Evolutionary conservation across 495 filamentous ascomycete genomes (phyloP), one percentile per base, ranked within the genome.

Genomic region (Penicillium coffeae): DNA sequence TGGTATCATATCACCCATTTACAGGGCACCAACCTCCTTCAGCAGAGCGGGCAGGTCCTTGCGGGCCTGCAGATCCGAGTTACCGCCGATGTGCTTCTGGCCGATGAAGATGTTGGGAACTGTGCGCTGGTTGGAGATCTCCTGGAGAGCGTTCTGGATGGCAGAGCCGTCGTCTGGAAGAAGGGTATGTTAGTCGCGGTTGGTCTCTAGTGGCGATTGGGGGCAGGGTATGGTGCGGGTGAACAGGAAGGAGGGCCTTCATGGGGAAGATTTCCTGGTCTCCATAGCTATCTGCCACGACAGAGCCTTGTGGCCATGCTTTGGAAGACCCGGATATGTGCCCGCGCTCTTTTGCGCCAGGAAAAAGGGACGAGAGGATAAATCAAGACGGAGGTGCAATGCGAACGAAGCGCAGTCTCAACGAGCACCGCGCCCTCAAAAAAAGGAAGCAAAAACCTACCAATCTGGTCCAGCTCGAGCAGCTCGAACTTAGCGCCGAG

Each of bases 81-180:
- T 96, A 41, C 93, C 93, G 33, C 93, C 92, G 64, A 99, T 93
- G 70, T 96, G 93, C 68, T 90, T 68, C 76, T 90, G 66, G 55
- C 69, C 68, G 73, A 99, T 96, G 76, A 85, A 99, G 73, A 96
- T 88, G 72, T 95, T 96, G 45, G 93, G 93, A 7, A 99, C 93
- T 51, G 86, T 90, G 58, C 81, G 72, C 77, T 99, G 94, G 58
- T 73, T 69, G 35, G 82, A 88, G 54, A 97, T 82, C 58, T 94
- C 83, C 32, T 72, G 55, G 48, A 99, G 85, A 14, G 92, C 91
- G 50, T 76, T 70, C 72, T 99, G 93, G 66, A 99, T 82, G 6
- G 76, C 92, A 44, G 68, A 53, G 48, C 93, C 92, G 67, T 96
- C 90, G 40, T 82, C 84, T 88, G 50, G 30, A 51, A 20, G 20